Evolutionary conservation across 2,329 filamentous ascomycete species (phyloP).

Genomic region (Blastomyces percursus): DNA sequence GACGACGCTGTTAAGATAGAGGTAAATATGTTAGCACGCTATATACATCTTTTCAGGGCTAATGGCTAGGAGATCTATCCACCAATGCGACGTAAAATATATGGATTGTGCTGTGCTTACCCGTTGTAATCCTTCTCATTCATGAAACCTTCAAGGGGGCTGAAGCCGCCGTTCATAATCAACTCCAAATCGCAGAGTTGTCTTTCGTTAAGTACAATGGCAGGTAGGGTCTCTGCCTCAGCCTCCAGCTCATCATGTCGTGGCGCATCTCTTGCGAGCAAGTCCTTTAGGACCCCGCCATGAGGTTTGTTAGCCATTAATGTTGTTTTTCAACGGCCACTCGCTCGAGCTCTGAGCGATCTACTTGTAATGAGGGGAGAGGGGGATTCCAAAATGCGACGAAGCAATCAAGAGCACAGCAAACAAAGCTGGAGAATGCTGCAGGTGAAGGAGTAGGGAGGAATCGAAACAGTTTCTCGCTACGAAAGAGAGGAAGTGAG

Average conservation of each 20-base stretch:
- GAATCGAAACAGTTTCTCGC: neutral
- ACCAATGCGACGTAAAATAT: conserved; percentile 11
- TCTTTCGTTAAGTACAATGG: conserved; percentile 76
- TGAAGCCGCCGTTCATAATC: conserved; percentile 96
- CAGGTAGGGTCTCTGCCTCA: conserved; percentile 78
- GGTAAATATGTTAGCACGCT: conserved; percentile 12
- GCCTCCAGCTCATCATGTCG: conserved; percentile 65
- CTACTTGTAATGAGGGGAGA: neutral
- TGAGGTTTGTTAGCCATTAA: conserved; percentile 53
- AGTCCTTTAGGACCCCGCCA: conserved; percentile 94
- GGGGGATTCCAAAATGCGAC: neutral
- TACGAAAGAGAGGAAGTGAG: neutral
- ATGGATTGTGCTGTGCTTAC: conserved; percentile 39
- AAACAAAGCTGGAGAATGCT: neutral
- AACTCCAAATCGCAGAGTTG: conserved; percentile 97
- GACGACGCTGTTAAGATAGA: conserved; percentile 55
- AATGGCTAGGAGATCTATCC: neutral
- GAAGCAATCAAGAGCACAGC: neutral
- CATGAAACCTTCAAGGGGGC: conserved; percentile 96
- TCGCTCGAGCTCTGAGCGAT: neutral
- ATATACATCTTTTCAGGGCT: neutral
- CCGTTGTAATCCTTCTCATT: conserved; percentile 93
- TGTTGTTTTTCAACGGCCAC: conserved; percentile 7
- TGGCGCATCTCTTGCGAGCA: conserved; percentile 83
- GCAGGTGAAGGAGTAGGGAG: neutral